Evolutionary conservation across 176 grass and related monocot species (phyloP).

Genomic region (Triticum turgidum): DNA sequence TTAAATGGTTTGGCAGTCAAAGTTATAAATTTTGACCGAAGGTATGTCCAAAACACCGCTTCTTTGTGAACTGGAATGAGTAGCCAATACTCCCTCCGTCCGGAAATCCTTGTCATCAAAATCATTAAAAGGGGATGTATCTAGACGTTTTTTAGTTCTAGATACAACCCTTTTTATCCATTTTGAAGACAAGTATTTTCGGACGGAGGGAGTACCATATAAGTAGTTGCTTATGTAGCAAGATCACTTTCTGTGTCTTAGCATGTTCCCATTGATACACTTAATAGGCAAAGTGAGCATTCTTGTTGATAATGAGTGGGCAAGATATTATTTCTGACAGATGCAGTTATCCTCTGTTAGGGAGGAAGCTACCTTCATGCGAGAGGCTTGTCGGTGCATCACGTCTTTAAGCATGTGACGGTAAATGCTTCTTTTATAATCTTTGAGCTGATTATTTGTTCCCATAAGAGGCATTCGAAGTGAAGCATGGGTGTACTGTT

Average conservation of each 20-base stretch:
- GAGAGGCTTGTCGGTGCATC: constrained; percentile 75
- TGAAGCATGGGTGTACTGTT: constrained; percentile 12
- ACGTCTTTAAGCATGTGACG: constrained; percentile 85
- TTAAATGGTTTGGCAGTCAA: background rate
- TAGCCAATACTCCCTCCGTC: background rate
- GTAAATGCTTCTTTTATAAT: constrained; percentile 48
- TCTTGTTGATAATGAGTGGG: background rate
- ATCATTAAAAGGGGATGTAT: no score
- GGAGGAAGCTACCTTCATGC: constrained; percentile 86
- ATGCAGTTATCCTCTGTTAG: constrained; percentile 45
- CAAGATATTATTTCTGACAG: constrained; percentile 31
- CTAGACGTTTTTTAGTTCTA: no score
- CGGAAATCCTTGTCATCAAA: no score
- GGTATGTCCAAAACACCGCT: background rate
- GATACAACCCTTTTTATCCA: no score
- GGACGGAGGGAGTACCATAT: background rate
- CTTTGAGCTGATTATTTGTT: constrained; percentile 9
- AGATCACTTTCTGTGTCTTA: constrained; percentile 14
- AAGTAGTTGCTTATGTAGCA: background rate
- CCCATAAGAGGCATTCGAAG: background rate
- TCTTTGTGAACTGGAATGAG: background rate
- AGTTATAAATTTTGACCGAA: background rate
- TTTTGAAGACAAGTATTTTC: no score
- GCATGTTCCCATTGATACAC: background rate
- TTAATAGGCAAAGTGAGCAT: background rate